A percentile compares a stretch with the other conserved stretches of the same genome.
Conservation (phyloP, 371 early-diverging fungal species). For the Phascolomyces articulosus region DNA sequence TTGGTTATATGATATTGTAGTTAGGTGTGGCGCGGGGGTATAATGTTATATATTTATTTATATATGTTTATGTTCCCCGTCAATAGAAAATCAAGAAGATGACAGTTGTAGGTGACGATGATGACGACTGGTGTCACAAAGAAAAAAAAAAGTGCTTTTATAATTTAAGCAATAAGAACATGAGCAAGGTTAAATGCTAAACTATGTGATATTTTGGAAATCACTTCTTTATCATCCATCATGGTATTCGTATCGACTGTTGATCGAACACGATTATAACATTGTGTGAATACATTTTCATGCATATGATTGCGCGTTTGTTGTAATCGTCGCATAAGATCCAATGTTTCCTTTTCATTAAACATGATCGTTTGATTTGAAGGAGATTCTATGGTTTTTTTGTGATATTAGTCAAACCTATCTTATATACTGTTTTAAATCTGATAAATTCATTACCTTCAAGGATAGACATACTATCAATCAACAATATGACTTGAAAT, state of each 20-base stretch:
- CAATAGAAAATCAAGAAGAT: not conserved
- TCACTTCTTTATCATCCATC: constrained; percentile 1
- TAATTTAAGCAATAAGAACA: constrained; percentile 7
- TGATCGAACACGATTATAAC: constrained; percentile 8
- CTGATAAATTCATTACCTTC: constrained; percentile 14
- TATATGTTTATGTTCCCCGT: no score
- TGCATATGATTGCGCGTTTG: not conserved
- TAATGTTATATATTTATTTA: no score
- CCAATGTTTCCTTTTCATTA: constrained; percentile 14
- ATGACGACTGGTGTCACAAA: not conserved
- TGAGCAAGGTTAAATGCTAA: constrained; percentile 14
- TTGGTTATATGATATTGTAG: no score
- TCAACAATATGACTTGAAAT: constrained; percentile 16
- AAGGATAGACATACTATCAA: constrained; percentile 16
- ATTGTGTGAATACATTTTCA: constrained; percentile 6
- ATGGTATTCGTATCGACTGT: not conserved
- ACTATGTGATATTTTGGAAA: constrained; percentile 8
- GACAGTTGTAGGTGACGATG: no score
- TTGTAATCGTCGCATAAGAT: constrained; percentile 16
- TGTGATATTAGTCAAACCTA: no score
- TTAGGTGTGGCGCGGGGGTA: no score
- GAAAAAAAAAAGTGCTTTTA: not conserved
- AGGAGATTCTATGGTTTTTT: not conserved
- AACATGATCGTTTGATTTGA: constrained; percentile 6
- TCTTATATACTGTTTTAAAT: no score